Evolutionary conservation across 495 filamentous ascomycete species (phyloP).

Genomic region (Penicillium egyptiacum): DNA sequence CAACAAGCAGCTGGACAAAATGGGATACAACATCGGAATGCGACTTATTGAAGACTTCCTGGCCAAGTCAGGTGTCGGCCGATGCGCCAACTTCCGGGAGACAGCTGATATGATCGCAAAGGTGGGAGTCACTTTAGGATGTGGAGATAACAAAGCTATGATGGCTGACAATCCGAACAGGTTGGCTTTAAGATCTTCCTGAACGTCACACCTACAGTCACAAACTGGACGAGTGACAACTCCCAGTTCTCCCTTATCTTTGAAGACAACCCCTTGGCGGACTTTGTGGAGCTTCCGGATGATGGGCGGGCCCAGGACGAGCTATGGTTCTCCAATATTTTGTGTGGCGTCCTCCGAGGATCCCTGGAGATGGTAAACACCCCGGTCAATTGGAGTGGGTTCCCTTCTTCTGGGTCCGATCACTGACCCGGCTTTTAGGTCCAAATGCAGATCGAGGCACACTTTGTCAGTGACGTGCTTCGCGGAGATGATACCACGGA

Average conservation of each 20-base stretch:
- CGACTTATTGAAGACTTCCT: constrained; percentile 97
- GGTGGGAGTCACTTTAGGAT: constrained; percentile 46
- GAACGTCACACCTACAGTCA: constrained; percentile 92
- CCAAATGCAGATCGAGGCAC: constrained; percentile 97
- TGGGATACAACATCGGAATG: constrained; percentile 98
- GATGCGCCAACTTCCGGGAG: constrained; percentile 90
- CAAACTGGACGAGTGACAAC: constrained; percentile 93
- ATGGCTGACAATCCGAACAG: constrained; percentile 43
- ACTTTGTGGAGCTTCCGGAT: constrained; percentile 96
- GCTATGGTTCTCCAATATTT: constrained; percentile 96
- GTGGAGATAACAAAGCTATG: not conserved
- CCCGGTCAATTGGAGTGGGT: constrained; percentile 2
- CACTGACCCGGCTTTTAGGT: constrained; percentile 54
- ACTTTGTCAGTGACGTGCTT: constrained; percentile 93
- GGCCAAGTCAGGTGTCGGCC: constrained; percentile 84
- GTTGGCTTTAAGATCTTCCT: constrained; percentile 99
- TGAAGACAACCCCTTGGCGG: constrained; percentile 94
- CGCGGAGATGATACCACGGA: constrained; percentile 94
- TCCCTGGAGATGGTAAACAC: constrained; percentile 84
- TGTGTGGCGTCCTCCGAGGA: constrained; percentile 88
- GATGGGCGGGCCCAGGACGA: constrained; percentile 95
- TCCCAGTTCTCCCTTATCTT: constrained; percentile 96
- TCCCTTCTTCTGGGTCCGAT: constrained; percentile 19
- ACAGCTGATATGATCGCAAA: constrained; percentile 96
- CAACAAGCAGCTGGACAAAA: constrained; percentile 96